phyloP scores from a whole-genome alignment of 1,284 basidiomycete genomes.

The Puccinia triticina region DNA sequence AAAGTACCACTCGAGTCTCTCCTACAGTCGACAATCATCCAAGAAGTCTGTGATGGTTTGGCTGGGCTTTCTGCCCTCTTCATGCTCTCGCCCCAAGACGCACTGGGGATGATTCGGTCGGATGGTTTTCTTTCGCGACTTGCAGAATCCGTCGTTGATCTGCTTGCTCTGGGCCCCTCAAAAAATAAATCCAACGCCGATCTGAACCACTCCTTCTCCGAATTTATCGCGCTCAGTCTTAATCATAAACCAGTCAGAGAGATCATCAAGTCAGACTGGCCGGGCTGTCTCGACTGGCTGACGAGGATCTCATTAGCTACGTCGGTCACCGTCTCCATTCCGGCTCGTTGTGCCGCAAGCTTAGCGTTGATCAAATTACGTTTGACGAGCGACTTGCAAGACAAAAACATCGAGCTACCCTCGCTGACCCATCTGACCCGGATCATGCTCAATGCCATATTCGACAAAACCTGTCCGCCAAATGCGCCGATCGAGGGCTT shows the following conservation, averaged over 20 bases:
- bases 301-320: neutral
- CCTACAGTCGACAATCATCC: slow-evolving; percentile 14
- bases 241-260: slow-evolving; percentile 22
- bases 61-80: slow-evolving; percentile 11
- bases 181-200: slow-evolving; percentile 29
- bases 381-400: slow-evolving; percentile 8
- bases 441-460: slow-evolving; percentile 6
- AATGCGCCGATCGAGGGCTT: slow-evolving; percentile 26
- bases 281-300: slow-evolving; percentile 30
- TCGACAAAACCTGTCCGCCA: neutral
- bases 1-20: slow-evolving; percentile 9
- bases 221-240: slow-evolving; percentile 23
- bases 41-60: slow-evolving; percentile 22
- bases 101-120: neutral
- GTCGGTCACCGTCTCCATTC: neutral
- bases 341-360: slow-evolving; percentile 18
- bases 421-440: neutral
- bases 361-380: slow-evolving; percentile 26
- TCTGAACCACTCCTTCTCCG: slow-evolving; percentile 26
- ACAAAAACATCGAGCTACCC: slow-evolving; percentile 2
- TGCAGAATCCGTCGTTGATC: slow-evolving; percentile 27
- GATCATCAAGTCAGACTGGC: slow-evolving; percentile 27
- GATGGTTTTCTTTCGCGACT: slow-evolving; percentile 28
- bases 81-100: slow-evolving; percentile 5
- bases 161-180: neutral